phyloP scores from a whole-genome alignment of 2,329 filamentous ascomycete species.

The Penicillium aurantiogriseum region DNA sequence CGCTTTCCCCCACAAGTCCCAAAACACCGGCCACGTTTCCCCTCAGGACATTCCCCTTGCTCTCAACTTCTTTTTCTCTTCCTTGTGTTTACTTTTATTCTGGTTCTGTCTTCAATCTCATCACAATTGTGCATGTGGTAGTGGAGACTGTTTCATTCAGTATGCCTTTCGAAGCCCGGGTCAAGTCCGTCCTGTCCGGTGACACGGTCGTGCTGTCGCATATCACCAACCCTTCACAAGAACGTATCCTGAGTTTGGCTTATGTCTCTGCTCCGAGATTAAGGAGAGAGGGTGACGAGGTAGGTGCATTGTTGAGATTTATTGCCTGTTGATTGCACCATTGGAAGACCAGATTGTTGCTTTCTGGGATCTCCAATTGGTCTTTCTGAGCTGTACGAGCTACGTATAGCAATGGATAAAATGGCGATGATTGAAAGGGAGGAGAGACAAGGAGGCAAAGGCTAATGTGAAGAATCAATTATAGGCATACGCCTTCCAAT shows the following conservation, averaged over 20 bases:
- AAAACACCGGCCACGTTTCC: slow-evolving; percentile 34
- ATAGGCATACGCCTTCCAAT: slow-evolving; percentile 82
- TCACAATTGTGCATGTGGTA: slow-evolving; percentile 12
- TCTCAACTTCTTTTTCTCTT: slow-evolving; percentile 15
- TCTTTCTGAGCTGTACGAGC: background rate
- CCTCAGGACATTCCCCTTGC: slow-evolving; percentile 21
- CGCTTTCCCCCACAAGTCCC: slow-evolving; percentile 31
- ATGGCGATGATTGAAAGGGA: background rate
- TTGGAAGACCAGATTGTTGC: background rate
- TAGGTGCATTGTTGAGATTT: slow-evolving; percentile 32
- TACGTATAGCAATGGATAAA: background rate
- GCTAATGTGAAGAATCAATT: background rate
- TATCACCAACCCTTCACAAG: slow-evolving; percentile 74
- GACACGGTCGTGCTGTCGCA: slow-evolving; percentile 85
- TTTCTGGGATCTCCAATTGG: background rate
- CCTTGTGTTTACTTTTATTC: slow-evolving; percentile 11
- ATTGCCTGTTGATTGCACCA: background rate
- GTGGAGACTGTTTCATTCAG: slow-evolving; percentile 20
- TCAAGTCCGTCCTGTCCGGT: slow-evolving; percentile 92
- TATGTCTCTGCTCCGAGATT: slow-evolving; percentile 87
- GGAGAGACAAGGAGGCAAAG: background rate
- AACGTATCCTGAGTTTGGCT: slow-evolving; percentile 84
- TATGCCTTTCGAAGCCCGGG: slow-evolving; percentile 60
- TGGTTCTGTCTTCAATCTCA: slow-evolving; percentile 11
- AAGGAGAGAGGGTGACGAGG: slow-evolving; percentile 84